phyloP scores from a whole-genome alignment of 192 early-diverging fungal species.

The Kickxella alabastrina region DNA sequence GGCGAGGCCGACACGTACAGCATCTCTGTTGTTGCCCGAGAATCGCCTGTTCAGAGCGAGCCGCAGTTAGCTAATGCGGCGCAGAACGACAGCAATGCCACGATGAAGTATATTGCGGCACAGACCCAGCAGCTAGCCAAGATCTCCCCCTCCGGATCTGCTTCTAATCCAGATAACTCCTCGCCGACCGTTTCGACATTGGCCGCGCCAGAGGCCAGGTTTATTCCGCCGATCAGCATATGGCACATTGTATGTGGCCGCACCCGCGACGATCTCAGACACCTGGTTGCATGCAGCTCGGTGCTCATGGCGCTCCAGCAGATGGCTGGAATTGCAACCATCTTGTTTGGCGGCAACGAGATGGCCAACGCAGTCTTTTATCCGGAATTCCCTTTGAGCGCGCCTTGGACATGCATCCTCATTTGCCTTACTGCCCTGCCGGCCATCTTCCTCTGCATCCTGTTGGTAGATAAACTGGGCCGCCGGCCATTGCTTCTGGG shows the following conservation, averaged over 20 bases:
- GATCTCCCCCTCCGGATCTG: too few relatives aligned
- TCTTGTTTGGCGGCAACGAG: conserved; percentile 63
- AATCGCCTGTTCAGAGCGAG: neutral
- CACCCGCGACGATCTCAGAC: conserved; percentile 39
- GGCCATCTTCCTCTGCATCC: conserved; percentile 57
- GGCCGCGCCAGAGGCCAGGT: conserved; percentile 2
- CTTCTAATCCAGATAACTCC: too few relatives aligned
- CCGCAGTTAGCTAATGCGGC: neutral
- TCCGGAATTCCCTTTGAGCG: conserved; percentile 40
- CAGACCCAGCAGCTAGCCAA: neutral
- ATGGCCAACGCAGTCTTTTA: conserved; percentile 56
- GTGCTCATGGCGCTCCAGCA: conserved; percentile 65
- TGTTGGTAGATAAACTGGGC: conserved; percentile 62
- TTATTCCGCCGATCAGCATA: neutral
- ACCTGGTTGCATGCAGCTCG: conserved; percentile 50
- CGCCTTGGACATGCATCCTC: conserved; percentile 49
- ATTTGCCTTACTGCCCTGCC: conserved; percentile 58
- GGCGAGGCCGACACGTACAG: neutral
- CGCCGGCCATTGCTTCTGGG: conserved; percentile 62
- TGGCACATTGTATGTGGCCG: conserved; percentile 29
- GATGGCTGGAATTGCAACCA: conserved; percentile 66
- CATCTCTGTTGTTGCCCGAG: conserved; percentile 2
- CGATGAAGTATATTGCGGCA: conserved; percentile 7
- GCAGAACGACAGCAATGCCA: conserved; percentile 16
- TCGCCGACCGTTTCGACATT: neutral